Conservation (phyloP, 2,329 filamentous ascomycete genomes). For the Sporothrix protearum region DNA sequence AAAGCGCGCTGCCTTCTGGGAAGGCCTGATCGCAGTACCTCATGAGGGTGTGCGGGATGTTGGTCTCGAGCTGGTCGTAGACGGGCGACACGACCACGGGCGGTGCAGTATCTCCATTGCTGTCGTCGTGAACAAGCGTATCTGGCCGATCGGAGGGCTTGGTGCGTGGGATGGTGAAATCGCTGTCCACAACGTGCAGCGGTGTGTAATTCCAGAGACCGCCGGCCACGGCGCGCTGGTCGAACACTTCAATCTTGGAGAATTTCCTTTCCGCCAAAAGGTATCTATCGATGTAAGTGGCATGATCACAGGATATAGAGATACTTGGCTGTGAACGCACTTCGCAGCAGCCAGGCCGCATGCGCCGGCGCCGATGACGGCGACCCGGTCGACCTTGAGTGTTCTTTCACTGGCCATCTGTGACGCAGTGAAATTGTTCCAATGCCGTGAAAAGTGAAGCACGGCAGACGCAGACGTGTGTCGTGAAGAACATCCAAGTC, state of each 20-base stretch:
- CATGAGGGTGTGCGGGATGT: conserved; percentile 72
- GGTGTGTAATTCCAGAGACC: conserved; percentile 69
- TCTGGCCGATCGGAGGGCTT: conserved; percentile 36
- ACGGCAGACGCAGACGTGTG: background rate
- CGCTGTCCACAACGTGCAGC: conserved; percentile 27
- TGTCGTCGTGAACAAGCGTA: conserved; percentile 40
- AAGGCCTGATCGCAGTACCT: conserved; percentile 62
- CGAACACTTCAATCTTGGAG: conserved; percentile 62
- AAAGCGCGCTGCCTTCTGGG: conserved; percentile 56
- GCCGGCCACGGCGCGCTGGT: conserved; percentile 62
- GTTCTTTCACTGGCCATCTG: background rate
- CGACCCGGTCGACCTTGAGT: conserved; percentile 43
- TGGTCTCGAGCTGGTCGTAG: conserved; percentile 69
- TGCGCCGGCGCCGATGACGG: conserved; percentile 64
- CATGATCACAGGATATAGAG: background rate
- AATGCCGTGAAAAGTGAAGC: background rate
- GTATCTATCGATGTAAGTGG: conserved; percentile 1
- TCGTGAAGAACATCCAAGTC: background rate
- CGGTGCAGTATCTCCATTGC: conserved; percentile 30
- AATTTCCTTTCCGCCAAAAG: conserved; percentile 62
- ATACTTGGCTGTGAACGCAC: conserved; percentile 40
- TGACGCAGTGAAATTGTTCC: too few relatives aligned
- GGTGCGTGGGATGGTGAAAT: conserved; percentile 32
- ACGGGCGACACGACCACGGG: conserved; percentile 64
- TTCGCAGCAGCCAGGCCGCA: conserved; percentile 61